These are phyloP conservation scores for Stylonectria norvegica DNA, from an alignment of 2,329 filamentous ascomycete genomes.

Conservation along the genomic window DNA sequence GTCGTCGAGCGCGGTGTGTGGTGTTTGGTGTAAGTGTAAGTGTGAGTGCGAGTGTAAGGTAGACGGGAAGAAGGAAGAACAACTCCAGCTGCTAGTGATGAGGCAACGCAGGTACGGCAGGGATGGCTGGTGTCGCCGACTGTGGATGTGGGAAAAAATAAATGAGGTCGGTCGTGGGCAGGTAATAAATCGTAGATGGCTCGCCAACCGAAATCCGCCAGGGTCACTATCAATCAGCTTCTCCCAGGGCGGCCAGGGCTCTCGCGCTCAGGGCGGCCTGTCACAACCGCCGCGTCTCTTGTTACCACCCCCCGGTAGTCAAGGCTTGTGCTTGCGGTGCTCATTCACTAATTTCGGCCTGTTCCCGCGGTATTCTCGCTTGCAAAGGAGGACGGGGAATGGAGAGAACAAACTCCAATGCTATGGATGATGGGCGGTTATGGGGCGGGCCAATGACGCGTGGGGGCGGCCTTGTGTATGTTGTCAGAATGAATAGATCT, in stretches of 20 bases:
- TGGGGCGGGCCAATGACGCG: constrained; percentile 22
- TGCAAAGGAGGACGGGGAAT: constrained; percentile 2
- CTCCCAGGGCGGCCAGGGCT: no score
- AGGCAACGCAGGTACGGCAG: no score
- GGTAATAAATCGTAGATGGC: constrained; percentile 14
- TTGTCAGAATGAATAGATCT: no score
- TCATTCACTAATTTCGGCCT: no score
- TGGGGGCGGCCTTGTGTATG: no score
- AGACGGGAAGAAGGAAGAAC: constrained; percentile 3
- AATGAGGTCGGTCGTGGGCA: constrained; percentile 11
- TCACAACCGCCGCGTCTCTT: constrained; percentile 13
- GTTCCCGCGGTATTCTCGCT: no score
- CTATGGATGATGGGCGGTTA: constrained; percentile 19
- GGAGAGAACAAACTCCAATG: constrained; percentile 2
- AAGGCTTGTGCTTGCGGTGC: background rate
- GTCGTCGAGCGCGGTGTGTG: constrained; percentile 6
- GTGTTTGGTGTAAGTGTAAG: constrained; percentile 17
- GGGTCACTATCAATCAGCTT: constrained; percentile 17
- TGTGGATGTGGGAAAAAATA: constrained; percentile 3
- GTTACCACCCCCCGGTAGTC: constrained; percentile 21
- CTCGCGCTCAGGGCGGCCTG: constrained; percentile 12
- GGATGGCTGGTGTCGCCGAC: constrained; percentile 2
- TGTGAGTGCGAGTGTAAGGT: constrained; percentile 5
- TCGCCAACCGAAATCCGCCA: no score
- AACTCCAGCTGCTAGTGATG: constrained; percentile 7